These are phyloP conservation scores for Barbatosphaeria neglecta DNA, from an alignment of 495 filamentous ascomycete genomes.

Conservation along the genomic window DNA sequence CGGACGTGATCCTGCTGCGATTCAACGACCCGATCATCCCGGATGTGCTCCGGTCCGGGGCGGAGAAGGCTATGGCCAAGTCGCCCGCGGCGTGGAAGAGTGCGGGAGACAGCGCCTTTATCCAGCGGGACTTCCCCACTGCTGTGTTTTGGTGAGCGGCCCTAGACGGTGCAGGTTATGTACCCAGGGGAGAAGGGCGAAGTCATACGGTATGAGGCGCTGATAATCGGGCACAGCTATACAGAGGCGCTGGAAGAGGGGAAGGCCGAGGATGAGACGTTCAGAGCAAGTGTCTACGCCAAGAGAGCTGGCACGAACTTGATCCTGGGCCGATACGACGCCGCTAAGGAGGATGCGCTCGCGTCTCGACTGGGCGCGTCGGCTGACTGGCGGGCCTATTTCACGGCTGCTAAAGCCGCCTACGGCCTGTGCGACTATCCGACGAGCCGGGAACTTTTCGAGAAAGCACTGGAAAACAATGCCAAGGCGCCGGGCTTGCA, in stretches of 20 bases:
- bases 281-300: conserved; percentile 14
- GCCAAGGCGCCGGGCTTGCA: conserved; percentile 13
- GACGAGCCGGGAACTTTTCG: conserved; percentile 11
- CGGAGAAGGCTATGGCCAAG: conserved; percentile 9
- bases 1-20: conserved; percentile 25
- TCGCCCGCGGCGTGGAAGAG: conserved; percentile 20
- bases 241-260: conserved; percentile 15
- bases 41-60: conserved; percentile 13
- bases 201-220: background rate
- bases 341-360: conserved; percentile 33
- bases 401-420: conserved; percentile 33
- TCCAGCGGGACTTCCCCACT: conserved; percentile 21
- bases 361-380: conserved; percentile 11
- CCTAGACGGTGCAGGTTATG: background rate
- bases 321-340: conserved; percentile 31
- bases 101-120: conserved; percentile 20
- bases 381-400: conserved; percentile 35
- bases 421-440: conserved; percentile 34
- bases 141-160: conserved; percentile 19
- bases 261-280: background rate
- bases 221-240: conserved; percentile 12
- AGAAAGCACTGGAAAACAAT: conserved; percentile 21
- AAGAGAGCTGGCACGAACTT: conserved; percentile 39
- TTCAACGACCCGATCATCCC: conserved; percentile 14
- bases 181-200: background rate